Evolutionary conservation across 805 yeast species (phyloP), one percentile per base, ranked within the genome.

Genomic region (Kodamaea lidongshanica): DNA sequence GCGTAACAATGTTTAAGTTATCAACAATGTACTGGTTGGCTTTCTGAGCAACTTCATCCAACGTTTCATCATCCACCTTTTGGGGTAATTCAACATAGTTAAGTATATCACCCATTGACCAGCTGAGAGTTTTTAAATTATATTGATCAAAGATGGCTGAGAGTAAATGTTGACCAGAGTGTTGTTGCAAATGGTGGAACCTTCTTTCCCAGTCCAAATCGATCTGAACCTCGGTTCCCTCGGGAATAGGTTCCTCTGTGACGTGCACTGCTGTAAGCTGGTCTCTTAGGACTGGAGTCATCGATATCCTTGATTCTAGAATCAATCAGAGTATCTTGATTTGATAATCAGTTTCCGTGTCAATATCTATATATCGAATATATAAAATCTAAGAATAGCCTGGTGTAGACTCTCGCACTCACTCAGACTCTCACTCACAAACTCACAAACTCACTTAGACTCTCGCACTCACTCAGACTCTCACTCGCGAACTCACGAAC

Each of bases 171-270:
- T 85, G 95, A 3, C 95, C 95, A 1, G 94, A 83, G 46, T 85
- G 95, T 51, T 86, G 95, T 48, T 85, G 95, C 95, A 86, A 85
- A 33, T 79, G 76, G 52, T 85, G 95, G 31, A 75, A 56, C 35
- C 95, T 61, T 39, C 80, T 67, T 2, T 51, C 50, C 89, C 92
- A 82, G 51, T 85, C 76, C 2, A 85, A 57, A n/a, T 61, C 54
- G 33, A 85, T 47, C 9, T 55, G 50, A 2, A 85, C 94, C 12
- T 57, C 49, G 0, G 77, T 54, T 0, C 87, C 88, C 13, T 58
- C 64, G 6, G 85, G 37, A 0, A 78, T 77, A 6, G 25, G 20
- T 3, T 10, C 23, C 7, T 59, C 54, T 3, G 74, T 60, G 19
- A 72, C 52, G 54, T 85, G 95, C 25, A 78, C 60, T 1, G 95